Base-by-base conservation (phyloP, 169 alveolate species). In the Nephromyces sp. region DNA sequence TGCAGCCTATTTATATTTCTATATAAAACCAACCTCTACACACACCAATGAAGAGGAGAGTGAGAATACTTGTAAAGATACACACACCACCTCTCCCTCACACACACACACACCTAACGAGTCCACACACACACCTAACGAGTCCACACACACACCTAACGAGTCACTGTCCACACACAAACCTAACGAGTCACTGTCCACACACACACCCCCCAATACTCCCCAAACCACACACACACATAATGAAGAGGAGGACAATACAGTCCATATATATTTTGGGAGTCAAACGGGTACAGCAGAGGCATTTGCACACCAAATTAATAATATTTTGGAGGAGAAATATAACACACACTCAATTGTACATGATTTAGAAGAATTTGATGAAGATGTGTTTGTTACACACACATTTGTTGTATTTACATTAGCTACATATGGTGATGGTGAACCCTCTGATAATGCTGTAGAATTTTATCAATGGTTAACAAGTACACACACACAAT, bases 381-480 rank as follows among this genome's bases (percentile, higher is more conserved):
- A 77, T 27, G 70, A 77, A 31, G 76, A 76, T 24, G 78, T 62
- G 32, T 74, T 81, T 52, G 63, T 69, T 66, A 63, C 22, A 32
- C 72, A 74, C 62, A 75, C 73, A 2, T 75, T 43, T 28, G 72
- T 74, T 6, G 81, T 88, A 15, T 83, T 88, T 57, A 63, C 81
- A 0, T 77, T 88, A 52, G 68, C 93, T 21, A 88, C 93, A 2
- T 87, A 84, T 73, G 91, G 90, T 51, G 93, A 88, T 63, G 93
- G 93, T 4, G 86, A 83, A 32, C 87, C 89, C 29, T 80, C 93
- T 6, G 93, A 88, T 64, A 83, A 86, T 72, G 87, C 93, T 4
- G 77, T 79, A 34, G 86, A 64, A 25, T 84, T 78, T 68, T 83
- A 75, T 70, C 63, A 66, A 33, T 80, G 87, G 93, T 65, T 87